Evolutionary conservation across 768 basidiomycete species (phyloP).

Genomic region (Dentipellis sp.): DNA sequence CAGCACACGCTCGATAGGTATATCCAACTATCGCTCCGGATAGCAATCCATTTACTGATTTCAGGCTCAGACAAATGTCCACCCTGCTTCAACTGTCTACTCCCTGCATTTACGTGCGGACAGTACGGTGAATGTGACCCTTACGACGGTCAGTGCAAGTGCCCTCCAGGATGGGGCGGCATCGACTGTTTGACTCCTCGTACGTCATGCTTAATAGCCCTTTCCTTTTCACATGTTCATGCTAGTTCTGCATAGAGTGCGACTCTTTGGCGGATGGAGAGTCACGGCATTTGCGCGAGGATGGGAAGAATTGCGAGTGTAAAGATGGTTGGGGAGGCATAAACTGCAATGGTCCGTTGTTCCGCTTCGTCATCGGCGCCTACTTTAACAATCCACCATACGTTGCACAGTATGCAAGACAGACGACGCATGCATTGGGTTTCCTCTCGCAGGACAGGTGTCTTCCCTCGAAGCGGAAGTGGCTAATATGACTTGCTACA

Average conservation of each 20-base stretch:
- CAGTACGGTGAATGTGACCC: slow-evolving; percentile 87
- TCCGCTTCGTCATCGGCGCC: background rate
- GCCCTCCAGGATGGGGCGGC: slow-evolving; percentile 96
- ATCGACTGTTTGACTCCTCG: slow-evolving; percentile 90
- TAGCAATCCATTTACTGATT: background rate
- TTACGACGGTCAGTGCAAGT: slow-evolving; percentile 94
- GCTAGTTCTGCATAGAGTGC: slow-evolving; percentile 50
- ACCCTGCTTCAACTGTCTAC: slow-evolving; percentile 92
- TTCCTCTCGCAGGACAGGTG: slow-evolving; percentile 50
- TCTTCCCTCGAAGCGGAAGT: slow-evolving; percentile 27
- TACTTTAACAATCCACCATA: background rate
- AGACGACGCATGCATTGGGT: slow-evolving; percentile 69
- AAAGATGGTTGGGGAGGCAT: slow-evolving; percentile 94
- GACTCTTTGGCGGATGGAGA: slow-evolving; percentile 90
- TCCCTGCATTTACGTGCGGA: slow-evolving; percentile 87
- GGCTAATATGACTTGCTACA: slow-evolving; percentile 88
- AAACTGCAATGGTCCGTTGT: slow-evolving; percentile 84
- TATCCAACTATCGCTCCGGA: background rate
- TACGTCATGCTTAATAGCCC: slow-evolving; percentile 30
- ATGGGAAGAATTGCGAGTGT: slow-evolving; percentile 74
- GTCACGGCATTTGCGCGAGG: slow-evolving; percentile 71
- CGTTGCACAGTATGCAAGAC: slow-evolving; percentile 66
- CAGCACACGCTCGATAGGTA: background rate
- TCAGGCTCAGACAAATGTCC: slow-evolving; percentile 44
- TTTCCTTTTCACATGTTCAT: background rate